Evolutionary conservation across 768 basidiomycete species (phyloP).

Genomic region (Naematelia aurantialba): DNA sequence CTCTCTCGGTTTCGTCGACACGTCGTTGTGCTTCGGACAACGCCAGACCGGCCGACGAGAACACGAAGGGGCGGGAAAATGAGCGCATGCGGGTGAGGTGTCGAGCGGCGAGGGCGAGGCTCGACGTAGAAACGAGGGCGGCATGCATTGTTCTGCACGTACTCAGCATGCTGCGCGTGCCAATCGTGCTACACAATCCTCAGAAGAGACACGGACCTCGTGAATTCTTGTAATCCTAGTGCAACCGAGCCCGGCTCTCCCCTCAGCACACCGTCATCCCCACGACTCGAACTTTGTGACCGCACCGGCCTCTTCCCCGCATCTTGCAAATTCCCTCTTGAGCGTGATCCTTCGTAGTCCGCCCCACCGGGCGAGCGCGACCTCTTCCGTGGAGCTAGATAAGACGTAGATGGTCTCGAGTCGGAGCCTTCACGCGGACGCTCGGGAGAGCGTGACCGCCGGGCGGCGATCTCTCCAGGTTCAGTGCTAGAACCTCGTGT

Average conservation of each 20-base stretch:
- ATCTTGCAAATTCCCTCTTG: neutral
- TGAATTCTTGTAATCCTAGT: slow-evolving; percentile 8
- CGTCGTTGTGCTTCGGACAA: slow-evolving; percentile 18
- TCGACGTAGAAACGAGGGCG: slow-evolving; percentile 13
- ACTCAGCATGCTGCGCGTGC: neutral
- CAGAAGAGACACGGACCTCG: slow-evolving; percentile 11
- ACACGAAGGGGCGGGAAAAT: slow-evolving; percentile 5
- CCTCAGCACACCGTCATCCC: neutral
- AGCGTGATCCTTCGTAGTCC: neutral
- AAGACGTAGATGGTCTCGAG: neutral
- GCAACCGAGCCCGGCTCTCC: neutral
- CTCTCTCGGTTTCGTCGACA: slow-evolving; percentile 9
- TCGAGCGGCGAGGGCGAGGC: slow-evolving; percentile 11
- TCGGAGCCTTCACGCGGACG: neutral
- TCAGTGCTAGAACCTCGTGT: neutral
- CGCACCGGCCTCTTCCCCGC: neutral
- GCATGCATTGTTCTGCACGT: slow-evolving; percentile 20
- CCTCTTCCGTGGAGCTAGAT: neutral
- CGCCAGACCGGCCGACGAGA: neutral
- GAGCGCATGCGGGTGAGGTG: slow-evolving; percentile 6
- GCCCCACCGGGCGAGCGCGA: neutral
- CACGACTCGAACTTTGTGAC: neutral
- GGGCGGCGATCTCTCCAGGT: neutral
- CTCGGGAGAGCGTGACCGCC: neutral
- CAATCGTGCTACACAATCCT: neutral